These are phyloP conservation scores for Xylariaceae sp. DNA, from an alignment of 2,329 filamentous ascomycete genomes.

Conservation along the genomic window DNA sequence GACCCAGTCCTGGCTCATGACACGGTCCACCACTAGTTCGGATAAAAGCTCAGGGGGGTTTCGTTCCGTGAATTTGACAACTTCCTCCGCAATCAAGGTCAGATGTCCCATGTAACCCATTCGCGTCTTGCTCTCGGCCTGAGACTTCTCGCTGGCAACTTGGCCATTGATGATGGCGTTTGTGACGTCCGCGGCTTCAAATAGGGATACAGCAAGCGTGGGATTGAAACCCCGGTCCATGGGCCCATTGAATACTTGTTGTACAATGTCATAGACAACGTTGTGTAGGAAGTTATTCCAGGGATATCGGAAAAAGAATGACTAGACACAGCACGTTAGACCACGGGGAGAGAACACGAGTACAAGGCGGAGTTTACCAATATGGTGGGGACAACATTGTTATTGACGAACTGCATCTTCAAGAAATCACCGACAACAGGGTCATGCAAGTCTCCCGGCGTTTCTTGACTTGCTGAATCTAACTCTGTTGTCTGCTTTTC, in stretches of 20 bases:
- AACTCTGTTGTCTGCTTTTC: not conserved
- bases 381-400: slow-evolving; percentile 91
- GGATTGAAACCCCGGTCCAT: slow-evolving; percentile 96
- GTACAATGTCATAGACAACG: slow-evolving; percentile 96
- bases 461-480: slow-evolving; percentile 5
- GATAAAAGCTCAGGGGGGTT: slow-evolving; percentile 85
- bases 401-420: slow-evolving; percentile 94
- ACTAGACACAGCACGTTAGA: slow-evolving; percentile 44
- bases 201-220: slow-evolving; percentile 82
- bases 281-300: slow-evolving; percentile 99
- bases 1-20: slow-evolving; percentile 87
- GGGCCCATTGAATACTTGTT: slow-evolving; percentile 97
- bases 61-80: slow-evolving; percentile 95
- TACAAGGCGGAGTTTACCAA: slow-evolving; percentile 55
- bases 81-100: slow-evolving; percentile 94
- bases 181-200: slow-evolving; percentile 84
- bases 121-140: slow-evolving; percentile 77
- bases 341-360: slow-evolving; percentile 18
- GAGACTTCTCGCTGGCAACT: slow-evolving; percentile 76
- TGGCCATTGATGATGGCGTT: slow-evolving; percentile 90
- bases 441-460: slow-evolving; percentile 30
- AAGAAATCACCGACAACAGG: slow-evolving; percentile 91
- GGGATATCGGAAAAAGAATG: slow-evolving; percentile 96
- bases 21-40: slow-evolving; percentile 75
- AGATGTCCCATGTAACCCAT: slow-evolving; percentile 97